Conservation (phyloP, 768 basidiomycete genomes). For the Porpolomopsis calyptriformis region DNA sequence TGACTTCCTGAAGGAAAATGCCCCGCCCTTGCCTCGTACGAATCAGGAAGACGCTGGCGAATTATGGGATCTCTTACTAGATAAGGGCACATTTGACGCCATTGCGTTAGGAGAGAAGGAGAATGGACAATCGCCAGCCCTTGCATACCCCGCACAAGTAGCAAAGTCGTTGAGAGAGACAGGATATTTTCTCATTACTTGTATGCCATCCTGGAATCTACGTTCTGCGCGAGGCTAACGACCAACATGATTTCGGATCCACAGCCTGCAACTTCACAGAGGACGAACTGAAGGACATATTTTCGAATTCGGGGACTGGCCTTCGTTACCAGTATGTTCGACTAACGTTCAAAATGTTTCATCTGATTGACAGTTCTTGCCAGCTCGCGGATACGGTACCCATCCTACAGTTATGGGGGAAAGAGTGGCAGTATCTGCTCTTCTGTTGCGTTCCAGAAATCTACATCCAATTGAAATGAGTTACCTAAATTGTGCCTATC, state of each 20-base stretch:
- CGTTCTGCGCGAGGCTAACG: background rate
- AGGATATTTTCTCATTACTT: constrained; percentile 70
- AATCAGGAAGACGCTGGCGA: constrained; percentile 14
- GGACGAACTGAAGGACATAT: constrained; percentile 51
- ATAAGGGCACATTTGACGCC: constrained; percentile 87
- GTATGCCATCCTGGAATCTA: constrained; percentile 29
- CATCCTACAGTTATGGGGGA: constrained; percentile 71
- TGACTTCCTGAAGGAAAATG: constrained; percentile 55
- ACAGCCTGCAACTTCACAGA: constrained; percentile 81
- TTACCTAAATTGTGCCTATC: too few species aligned
- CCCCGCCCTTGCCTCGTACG: constrained; percentile 25
- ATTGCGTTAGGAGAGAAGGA: constrained; percentile 61
- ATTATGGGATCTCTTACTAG: constrained; percentile 65
- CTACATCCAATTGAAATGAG: too few species aligned
- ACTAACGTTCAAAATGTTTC: background rate
- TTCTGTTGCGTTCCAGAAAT: constrained; percentile 59
- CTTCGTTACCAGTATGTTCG: constrained; percentile 53
- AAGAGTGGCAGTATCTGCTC: constrained; percentile 58
- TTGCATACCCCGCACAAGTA: constrained; percentile 51
- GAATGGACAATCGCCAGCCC: constrained; percentile 40
- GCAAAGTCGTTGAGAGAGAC: constrained; percentile 49
- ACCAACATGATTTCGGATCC: background rate
- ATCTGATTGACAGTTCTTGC: constrained; percentile 1
- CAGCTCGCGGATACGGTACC: constrained; percentile 66
- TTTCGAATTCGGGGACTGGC: constrained; percentile 36